These are phyloP conservation scores for Martiniozyma asiatica DNA, from an alignment of 1,139 yeast species.

Conservation along the genomic window DNA sequence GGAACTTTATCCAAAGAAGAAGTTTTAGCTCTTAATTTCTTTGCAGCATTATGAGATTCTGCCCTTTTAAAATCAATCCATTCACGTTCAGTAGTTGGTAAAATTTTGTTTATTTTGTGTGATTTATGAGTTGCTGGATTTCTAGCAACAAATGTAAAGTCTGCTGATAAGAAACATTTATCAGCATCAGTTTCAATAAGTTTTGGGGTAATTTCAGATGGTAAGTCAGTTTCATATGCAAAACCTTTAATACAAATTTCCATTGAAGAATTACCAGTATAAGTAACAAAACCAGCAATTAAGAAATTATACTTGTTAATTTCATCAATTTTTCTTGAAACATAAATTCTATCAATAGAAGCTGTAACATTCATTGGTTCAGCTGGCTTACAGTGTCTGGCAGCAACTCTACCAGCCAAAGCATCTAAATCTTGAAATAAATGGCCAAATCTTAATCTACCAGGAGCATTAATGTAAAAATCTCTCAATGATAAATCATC, in stretches of 20 bases:
- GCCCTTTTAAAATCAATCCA: constrained; percentile 82
- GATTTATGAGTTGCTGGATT: constrained; percentile 83
- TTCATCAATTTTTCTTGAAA: constrained; percentile 76
- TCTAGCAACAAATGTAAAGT: constrained; percentile 90
- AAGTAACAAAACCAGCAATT: constrained; percentile 78
- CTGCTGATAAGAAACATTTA: constrained; percentile 57
- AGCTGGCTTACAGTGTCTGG: constrained; percentile 79
- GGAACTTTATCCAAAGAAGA: constrained; percentile 46
- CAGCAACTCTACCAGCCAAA: constrained; percentile 78
- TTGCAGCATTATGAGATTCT: constrained; percentile 77
- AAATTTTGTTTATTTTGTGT: constrained; percentile 68
- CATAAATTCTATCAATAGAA: constrained; percentile 81
- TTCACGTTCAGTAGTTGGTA: constrained; percentile 63
- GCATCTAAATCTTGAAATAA: constrained; percentile 87
- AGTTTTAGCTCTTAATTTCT: constrained; percentile 62
- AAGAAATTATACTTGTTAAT: constrained; percentile 65
- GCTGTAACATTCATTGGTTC: constrained; percentile 92
- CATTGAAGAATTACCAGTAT: constrained; percentile 94
- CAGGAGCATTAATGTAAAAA: constrained; percentile 78
- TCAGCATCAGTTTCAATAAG: constrained; percentile 27
- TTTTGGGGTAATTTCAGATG: constrained; percentile 23
- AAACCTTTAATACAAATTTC: constrained; percentile 87
- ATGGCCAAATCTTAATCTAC: constrained; percentile 83
- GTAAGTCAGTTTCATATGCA: constrained; percentile 46
- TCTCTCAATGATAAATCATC: constrained; percentile 77